phyloP scores from a whole-genome alignment of 768 basidiomycete species.

The Termitomyces sp. region DNA sequence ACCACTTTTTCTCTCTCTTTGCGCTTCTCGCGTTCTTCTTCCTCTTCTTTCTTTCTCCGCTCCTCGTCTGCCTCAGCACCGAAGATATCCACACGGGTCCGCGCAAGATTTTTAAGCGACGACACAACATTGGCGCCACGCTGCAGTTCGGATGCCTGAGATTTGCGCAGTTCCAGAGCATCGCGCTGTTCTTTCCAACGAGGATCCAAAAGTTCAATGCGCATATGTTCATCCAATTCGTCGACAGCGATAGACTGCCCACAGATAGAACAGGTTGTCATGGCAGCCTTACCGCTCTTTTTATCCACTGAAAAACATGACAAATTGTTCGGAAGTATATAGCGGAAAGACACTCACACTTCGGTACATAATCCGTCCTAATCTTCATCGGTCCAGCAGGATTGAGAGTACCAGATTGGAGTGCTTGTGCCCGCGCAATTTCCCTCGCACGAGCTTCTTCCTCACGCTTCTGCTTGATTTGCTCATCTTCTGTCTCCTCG shows the following conservation, averaged over 20 bases:
- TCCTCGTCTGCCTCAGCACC: conserved; percentile 93
- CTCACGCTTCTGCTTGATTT: conserved; percentile 57
- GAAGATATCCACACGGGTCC: conserved; percentile 96
- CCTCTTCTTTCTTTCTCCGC: conserved; percentile 79
- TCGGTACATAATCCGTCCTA: conserved; percentile 93
- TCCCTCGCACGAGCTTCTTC: conserved; percentile 69
- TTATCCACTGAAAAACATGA: conserved; percentile 48
- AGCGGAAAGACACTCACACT: conserved; percentile 48
- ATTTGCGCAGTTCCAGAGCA: conserved; percentile 81
- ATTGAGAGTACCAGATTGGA: conserved; percentile 74
- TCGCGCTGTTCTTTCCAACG: conserved; percentile 97
- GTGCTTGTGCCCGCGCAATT: conserved; percentile 69
- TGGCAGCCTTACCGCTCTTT: conserved; percentile 59
- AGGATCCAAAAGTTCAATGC: conserved; percentile 96
- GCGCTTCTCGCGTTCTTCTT: conserved; percentile 73
- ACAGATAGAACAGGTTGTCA: conserved; percentile 90
- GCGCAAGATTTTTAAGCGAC: conserved; percentile 88
- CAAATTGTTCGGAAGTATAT: not conserved
- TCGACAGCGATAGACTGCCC: conserved; percentile 96
- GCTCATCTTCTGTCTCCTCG: conserved; percentile 64
- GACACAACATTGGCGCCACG: conserved; percentile 92
- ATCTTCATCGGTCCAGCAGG: conserved; percentile 87
- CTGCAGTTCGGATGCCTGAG: conserved; percentile 82
- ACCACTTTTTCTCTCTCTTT: conserved; percentile 93
- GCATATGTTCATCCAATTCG: conserved; percentile 96